Evolutionary conservation across 352 stramenopile genomes (phyloP).

Genomic region (Phytophthora chlamydospora): DNA sequence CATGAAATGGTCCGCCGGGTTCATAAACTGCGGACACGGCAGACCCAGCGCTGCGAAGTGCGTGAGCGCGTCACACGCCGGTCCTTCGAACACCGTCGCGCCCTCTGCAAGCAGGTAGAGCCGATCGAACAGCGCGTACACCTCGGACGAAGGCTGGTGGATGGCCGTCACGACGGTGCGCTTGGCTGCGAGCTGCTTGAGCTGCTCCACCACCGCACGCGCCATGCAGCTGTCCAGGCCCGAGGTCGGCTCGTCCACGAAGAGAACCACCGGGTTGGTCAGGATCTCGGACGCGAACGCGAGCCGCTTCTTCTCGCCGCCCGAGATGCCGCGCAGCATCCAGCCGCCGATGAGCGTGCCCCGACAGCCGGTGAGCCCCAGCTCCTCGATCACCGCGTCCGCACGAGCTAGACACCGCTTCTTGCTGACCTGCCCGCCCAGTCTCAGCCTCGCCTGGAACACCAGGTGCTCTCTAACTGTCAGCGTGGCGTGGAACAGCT

Average conservation of each 20-base stretch:
- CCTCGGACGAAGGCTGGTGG: constrained; percentile 74
- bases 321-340: constrained; percentile 64
- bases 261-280: constrained; percentile 71
- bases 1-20: constrained; percentile 58
- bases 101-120: constrained; percentile 48
- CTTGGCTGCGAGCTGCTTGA: constrained; percentile 63
- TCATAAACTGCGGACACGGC: constrained; percentile 48
- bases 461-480: constrained; percentile 87
- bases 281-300: constrained; percentile 82
- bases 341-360: constrained; percentile 59
- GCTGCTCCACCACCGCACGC: constrained; percentile 43
- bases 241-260: constrained; percentile 82
- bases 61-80: constrained; percentile 30
- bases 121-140: constrained; percentile 47
- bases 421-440: constrained; percentile 44
- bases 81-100: constrained; percentile 40
- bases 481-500: constrained; percentile 87
- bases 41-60: constrained; percentile 43
- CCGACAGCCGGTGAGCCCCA: constrained; percentile 42
- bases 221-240: constrained; percentile 60
- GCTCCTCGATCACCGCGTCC: constrained; percentile 52
- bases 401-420: constrained; percentile 28
- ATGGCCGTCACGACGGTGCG: constrained; percentile 88
- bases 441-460: constrained; percentile 80
- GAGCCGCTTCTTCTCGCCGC: constrained; percentile 81